Base-by-base conservation (phyloP, 2,329 filamentous ascomycete genomes). In the Penicillium janthinellum region DNA sequence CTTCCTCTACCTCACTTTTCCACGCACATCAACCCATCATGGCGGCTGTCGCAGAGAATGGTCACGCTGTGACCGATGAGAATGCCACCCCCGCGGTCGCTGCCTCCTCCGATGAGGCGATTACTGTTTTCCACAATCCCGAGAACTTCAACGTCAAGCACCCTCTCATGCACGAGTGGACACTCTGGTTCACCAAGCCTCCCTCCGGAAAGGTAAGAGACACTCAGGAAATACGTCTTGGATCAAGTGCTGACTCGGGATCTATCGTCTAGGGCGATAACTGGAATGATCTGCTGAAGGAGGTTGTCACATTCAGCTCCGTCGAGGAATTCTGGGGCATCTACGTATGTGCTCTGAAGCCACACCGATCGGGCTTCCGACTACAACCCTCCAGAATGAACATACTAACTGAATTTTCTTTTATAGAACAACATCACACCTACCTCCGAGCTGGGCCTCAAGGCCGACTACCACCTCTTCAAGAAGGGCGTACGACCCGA, bases 101-200 rank as follows among this genome's bases (percentile, higher is more conserved):
- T 56, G 82, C 83, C 54, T 57, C 70, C 35, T 70, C 69, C 64
- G 78, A 79, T 66, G 88, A 93, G 75, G 83, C 90, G 54, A 84
- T 96, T 71, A 99, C 95, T 49, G 94, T 99, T 70, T 99, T 99
- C 83, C 93, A 99, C 77, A 92, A 98, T 81, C 90, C 95, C 70
- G 90, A 97, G 68, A 97, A 99, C 84, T 99, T 99, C 86, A 99
- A 96, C 72, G 95, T 99, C 79, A 99, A 98, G 86, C 95, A 99
- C 78, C 94, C 93, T 67, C 86, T 99, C 62, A 93, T 96, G 86
- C 90, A 97, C 84, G 90, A 91, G 76, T 99, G 95, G 95, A 98
- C 95, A 60, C 84, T 99, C 58, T 99, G 96, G 96, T 99, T 98
- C 84, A 98, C 94, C 73, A 98, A 98, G 86, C 94, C 95, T 56